A percentile compares a stretch with the other conserved stretches of the same genome.
Conservation (phyloP, 2,329 filamentous ascomycete species). For the Didymella pinodella region DNA sequence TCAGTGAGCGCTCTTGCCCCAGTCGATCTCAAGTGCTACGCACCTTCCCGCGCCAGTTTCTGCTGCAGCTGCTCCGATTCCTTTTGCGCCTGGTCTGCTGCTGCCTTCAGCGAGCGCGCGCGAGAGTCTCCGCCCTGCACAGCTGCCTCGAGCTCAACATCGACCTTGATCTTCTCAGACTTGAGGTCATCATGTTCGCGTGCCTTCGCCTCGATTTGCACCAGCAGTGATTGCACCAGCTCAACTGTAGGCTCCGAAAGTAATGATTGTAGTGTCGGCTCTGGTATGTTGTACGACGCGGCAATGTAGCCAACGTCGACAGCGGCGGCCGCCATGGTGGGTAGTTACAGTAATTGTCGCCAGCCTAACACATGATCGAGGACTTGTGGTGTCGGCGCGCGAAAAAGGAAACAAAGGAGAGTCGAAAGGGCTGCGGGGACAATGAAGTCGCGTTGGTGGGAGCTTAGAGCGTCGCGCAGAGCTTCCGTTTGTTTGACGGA, state of each 20-base stretch:
- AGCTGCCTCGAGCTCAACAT: conserved; percentile 92
- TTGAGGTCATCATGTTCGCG: conserved; percentile 82
- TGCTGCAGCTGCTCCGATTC: conserved; percentile 83
- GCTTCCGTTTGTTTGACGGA: conserved; percentile 34
- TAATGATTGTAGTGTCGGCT: conserved; percentile 67
- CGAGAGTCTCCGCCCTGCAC: conserved; percentile 84
- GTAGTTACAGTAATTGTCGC: conserved; percentile 23
- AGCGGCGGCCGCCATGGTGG: conserved; percentile 65
- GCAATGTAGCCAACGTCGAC: conserved; percentile 78
- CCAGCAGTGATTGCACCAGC: conserved; percentile 77
- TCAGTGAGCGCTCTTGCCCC: conserved; percentile 5
- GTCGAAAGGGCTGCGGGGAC: conserved; percentile 22
- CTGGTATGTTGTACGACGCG: conserved; percentile 73
- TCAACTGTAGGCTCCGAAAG: conserved; percentile 77
- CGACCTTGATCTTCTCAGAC: conserved; percentile 85
- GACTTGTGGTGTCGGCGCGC: conserved; percentile 6
- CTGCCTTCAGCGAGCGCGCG: conserved; percentile 80
- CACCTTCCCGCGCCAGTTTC: conserved; percentile 85
- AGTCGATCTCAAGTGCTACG: conserved; percentile 28
- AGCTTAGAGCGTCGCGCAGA: conserved; percentile 29
- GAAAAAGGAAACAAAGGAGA: conserved; percentile 23
- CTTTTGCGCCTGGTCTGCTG: conserved; percentile 81
- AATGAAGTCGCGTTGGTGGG: conserved; percentile 27
- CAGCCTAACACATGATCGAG: conserved; percentile 37
- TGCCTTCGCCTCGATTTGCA: conserved; percentile 78